Conservation (phyloP, 78 protist species). For the Chrysochromulina parva region DNA sequence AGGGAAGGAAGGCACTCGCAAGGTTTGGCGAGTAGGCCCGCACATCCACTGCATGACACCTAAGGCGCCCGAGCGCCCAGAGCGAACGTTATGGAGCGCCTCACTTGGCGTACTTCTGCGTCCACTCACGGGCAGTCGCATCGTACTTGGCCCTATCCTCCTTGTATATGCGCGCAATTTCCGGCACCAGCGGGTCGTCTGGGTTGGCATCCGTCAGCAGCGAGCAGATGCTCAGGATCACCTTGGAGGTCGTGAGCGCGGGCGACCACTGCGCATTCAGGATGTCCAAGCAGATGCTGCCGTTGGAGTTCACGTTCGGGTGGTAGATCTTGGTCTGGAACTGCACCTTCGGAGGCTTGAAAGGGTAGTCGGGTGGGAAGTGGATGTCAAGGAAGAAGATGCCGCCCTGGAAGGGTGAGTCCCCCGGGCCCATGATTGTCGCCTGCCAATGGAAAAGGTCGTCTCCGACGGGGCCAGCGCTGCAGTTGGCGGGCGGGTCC, state of each 20-base stretch:
- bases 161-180: too few relatives aligned
- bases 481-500: slow-evolving; percentile 94
- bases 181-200: too few relatives aligned
- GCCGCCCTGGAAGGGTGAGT: slow-evolving; percentile 93
- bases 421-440: slow-evolving; percentile 82
- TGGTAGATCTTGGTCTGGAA: slow-evolving; percentile 91
- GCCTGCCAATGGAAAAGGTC: slow-evolving; percentile 95
- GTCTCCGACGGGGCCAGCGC: slow-evolving; percentile 90
- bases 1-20: too few relatives aligned
- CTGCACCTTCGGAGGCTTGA: slow-evolving; percentile 94
- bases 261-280: slow-evolving; percentile 91
- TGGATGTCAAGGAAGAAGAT: slow-evolving; percentile 62
- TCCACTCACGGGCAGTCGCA: too few relatives aligned
- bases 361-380: slow-evolving; percentile 96
- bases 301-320: slow-evolving; percentile 84
- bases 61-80: too few relatives aligned
- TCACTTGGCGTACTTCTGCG: too few relatives aligned
- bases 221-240: slow-evolving; percentile 83
- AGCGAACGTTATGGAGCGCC: too few relatives aligned
- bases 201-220: slow-evolving; percentile 94
- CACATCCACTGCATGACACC: too few relatives aligned
- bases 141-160: too few relatives aligned
- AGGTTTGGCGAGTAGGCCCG: too few relatives aligned
- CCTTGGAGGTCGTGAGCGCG: slow-evolving; percentile 91
- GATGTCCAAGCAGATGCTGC: slow-evolving; percentile 92